phyloP scores from a whole-genome alignment of 768 basidiomycete genomes.

The Daedalea quercina region DNA sequence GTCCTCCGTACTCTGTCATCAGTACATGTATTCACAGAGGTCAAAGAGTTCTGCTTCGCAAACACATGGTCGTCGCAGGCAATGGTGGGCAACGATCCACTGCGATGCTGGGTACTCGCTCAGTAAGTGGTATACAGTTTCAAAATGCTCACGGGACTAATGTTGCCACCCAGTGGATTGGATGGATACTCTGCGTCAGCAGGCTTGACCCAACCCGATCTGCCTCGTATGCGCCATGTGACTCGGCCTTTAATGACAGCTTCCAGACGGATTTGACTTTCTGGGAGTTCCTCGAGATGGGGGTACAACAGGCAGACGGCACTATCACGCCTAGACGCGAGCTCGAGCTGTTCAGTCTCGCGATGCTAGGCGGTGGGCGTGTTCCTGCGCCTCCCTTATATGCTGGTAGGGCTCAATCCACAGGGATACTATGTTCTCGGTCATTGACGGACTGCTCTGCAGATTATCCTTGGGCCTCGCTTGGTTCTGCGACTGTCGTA shows the following conservation, averaged over 20 bases:
- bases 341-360: conserved; percentile 5
- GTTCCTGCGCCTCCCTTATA: conserved; percentile 1
- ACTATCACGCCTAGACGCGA: neutral
- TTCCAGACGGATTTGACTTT: neutral
- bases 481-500: conserved; percentile 7
- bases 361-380: conserved; percentile 8
- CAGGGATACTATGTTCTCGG: neutral
- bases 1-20: conserved; percentile 1
- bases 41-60: conserved; percentile 2
- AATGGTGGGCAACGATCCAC: neutral
- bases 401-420: conserved; percentile 1
- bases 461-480: conserved; percentile 11
- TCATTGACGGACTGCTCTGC: neutral
- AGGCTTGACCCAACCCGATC: conserved; percentile 4
- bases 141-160: neutral
- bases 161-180: neutral
- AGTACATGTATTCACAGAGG: conserved; percentile 6
- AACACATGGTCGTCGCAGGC: conserved; percentile 1
- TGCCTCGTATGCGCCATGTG: neutral
- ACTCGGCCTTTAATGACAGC: conserved; percentile 2
- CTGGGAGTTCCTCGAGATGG: conserved; percentile 9
- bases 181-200: conserved; percentile 4
- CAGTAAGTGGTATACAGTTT: neutral
- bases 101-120: conserved; percentile 3
- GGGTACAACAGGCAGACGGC: conserved; percentile 4